Evolutionary conservation across 495 filamentous ascomycete genomes (phyloP), one percentile per base, ranked within the genome.

Genomic region (Aspergillus asperescens): DNA sequence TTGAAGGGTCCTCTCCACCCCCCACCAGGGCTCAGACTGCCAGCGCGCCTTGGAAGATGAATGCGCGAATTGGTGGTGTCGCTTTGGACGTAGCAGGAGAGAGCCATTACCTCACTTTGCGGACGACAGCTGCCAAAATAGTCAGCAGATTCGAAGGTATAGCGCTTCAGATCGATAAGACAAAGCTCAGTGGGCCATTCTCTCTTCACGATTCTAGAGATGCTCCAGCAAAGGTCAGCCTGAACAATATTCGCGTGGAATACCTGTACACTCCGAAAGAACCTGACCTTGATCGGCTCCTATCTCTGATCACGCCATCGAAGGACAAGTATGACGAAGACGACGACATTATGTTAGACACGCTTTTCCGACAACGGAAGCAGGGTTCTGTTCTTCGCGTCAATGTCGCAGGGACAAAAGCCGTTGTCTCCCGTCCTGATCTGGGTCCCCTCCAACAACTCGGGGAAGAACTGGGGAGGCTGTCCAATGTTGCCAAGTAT

Each of bases 271-370:
- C 77, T 4, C 92, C 94, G 0, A 85, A 85, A 48, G 83, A 92
- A 44, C 75, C 77, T 23, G 94, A 99, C 62, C 71, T 99, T 2
- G 85, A 88, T 57, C 79, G 84, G 38, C 77, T 99, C 6, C 70
- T 99, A 12, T 85, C 86, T 25, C 76, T 99, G 19, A 83, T 97
- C 38, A 95, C 87, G 8, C 94, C 94, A 0, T 95, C 90, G 1
- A 91, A 89, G 55, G 82, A 93, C 66, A 90, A 89, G 56, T 96
- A 94, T 60, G 90, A 94, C 49, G 81, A 87, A 39, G 87, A 90
- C 54, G 90, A 96, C 59, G 94, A 96, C 61, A 95, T 99, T 52
- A 82, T 99, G 72, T 76, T 97, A 9, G 93, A 97, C 54, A 96
- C 87, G 0, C 77, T 99, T 2, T 71, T 97, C 19, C 79, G 88